Evolutionary conservation across 2,329 filamentous ascomycete genomes (phyloP).

Genomic region (Botrytis tulipae): DNA sequence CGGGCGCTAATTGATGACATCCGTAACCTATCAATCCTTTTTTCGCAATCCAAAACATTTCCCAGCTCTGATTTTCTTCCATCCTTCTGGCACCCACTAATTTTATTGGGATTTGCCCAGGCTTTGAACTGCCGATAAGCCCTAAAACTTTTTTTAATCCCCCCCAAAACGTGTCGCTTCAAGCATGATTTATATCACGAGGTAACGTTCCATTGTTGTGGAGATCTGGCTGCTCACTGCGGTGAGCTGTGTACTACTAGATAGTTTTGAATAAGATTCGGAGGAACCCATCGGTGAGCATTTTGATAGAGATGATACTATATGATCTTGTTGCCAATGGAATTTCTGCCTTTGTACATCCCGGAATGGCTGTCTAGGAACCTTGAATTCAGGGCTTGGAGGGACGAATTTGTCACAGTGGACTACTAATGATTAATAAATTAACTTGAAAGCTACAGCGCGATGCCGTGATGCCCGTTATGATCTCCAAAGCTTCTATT

Average conservation of each 20-base stretch:
- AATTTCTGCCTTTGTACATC: background rate
- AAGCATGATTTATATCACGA: background rate
- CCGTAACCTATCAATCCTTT: slow-evolving; percentile 4
- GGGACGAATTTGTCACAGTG: background rate
- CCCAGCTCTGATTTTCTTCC: slow-evolving; percentile 2
- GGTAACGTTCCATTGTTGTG: slow-evolving; percentile 19
- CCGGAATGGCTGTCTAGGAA: background rate
- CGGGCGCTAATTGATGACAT: slow-evolving; percentile 20
- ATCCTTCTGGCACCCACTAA: slow-evolving; percentile 10
- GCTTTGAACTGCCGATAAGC: background rate
- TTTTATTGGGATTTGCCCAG: background rate
- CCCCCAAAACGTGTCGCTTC: background rate
- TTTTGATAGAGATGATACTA: background rate
- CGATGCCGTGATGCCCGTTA: background rate
- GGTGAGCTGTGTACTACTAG: background rate
- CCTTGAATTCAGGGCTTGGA: background rate
- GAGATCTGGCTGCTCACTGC: background rate
- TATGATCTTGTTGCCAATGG: background rate
- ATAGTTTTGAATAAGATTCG: background rate
- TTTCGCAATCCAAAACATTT: background rate
- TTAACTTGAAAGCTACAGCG: background rate
- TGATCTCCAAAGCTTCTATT: background rate
- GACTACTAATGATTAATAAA: background rate
- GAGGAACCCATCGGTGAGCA: slow-evolving; percentile 1
- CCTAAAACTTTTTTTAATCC: background rate